These are phyloP conservation scores for Croton setiger DNA, from an alignment of 441 rosid species.

Conservation along the genomic window DNA sequence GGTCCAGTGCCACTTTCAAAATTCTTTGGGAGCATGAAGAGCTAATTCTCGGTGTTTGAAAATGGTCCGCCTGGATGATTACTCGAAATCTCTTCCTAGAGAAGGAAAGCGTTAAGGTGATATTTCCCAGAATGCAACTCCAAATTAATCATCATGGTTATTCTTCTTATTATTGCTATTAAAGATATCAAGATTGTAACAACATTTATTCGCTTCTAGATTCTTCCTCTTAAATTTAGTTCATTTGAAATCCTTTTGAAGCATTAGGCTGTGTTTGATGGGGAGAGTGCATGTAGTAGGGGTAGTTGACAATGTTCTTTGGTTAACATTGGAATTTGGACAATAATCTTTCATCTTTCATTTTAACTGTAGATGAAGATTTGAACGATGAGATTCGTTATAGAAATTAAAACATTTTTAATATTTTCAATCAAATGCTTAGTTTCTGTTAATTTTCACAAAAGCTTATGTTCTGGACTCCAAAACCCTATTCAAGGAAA, in stretches of 20 bases:
- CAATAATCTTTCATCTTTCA: not conserved
- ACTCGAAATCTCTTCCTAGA: constrained; percentile 9
- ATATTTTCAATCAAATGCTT: too few relatives aligned
- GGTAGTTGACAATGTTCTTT: not conserved
- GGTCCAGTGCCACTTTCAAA: constrained; percentile 92
- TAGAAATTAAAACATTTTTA: too few relatives aligned
- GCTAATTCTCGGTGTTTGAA: constrained; percentile 22
- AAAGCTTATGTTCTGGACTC: too few relatives aligned
- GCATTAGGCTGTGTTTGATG: not conserved
- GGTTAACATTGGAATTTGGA: not conserved
- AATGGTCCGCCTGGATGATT: constrained; percentile 14
- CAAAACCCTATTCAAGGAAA: too few relatives aligned
- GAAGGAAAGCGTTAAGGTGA: not conserved
- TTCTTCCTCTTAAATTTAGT: not conserved
- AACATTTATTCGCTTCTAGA: not conserved
- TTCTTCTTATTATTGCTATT: not conserved
- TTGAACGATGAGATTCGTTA: not conserved
- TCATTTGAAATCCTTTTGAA: not conserved
- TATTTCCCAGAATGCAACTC: not conserved
- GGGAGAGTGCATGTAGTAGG: constrained; percentile 2
- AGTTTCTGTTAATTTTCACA: too few relatives aligned
- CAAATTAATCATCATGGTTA: not conserved
- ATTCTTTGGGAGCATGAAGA: constrained; percentile 75
- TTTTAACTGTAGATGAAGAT: not conserved
- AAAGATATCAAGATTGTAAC: constrained; percentile 13